Evolutionary conservation across 2,329 filamentous ascomycete species (phyloP), one percentile per base, ranked within the genome.

Genomic region (Fusarium pininemorale): DNA sequence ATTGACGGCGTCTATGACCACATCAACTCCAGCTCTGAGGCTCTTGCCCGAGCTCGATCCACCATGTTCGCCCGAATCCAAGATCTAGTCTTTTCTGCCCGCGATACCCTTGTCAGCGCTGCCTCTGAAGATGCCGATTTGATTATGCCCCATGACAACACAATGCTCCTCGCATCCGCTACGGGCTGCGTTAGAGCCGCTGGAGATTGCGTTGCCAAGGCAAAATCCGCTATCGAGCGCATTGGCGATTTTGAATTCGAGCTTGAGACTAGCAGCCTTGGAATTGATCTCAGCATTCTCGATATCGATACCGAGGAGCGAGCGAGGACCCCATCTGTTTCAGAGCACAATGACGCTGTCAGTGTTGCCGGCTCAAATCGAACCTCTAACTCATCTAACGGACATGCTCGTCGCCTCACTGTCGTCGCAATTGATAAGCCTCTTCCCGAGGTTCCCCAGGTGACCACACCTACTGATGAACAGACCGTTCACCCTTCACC

Each of bases 221-320:
- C 95, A 16, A 94, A 94, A 78, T 88, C 90, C 80, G 91, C 97
- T 50, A 92, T 99, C 66, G 95, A 98, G 82, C 89, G 93, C 69
- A 94, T 96, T 72, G 95, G 95, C 26, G 95, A 98, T 81, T 97
- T 98, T 74, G 95, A 98, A 81, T 90, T 95, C 75, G 94, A 97
- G 80, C 87, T 93, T 62, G 90, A 93, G 74, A 84, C 83, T 24
- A 82, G 79, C 72, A 82, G 86, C 37, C 82, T 93, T 32, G 88
- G 87, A 13, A 86, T 92, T 58, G 88, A 91, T 71, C 80, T 90
- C 35, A 82, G 81, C 22, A 81, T 87, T n/a, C 82, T 90, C 51
- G 85, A 89, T 61, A 77, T 83, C 13, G 79, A 82, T 28, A n/a
- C 76, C 4, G 76, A 82, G 18, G 82, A 85, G 45, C 77, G 77